These are phyloP conservation scores for Pseudoneurospora amorphoporcata DNA, from an alignment of 495 filamentous ascomycete genomes.

Conservation along the genomic window DNA sequence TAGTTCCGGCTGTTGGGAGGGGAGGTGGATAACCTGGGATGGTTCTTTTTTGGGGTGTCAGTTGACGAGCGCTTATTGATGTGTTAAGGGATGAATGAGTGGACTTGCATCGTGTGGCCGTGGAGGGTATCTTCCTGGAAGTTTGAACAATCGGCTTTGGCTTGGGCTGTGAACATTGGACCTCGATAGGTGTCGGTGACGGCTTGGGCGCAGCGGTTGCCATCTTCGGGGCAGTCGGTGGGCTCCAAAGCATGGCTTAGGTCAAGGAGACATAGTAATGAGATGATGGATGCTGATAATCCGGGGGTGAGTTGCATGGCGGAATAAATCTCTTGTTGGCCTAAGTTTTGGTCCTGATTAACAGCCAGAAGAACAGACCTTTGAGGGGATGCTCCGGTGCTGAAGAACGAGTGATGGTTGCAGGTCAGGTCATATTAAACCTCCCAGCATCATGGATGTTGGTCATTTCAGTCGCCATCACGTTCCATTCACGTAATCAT, in stretches of 20 bases:
- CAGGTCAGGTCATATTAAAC: background rate
- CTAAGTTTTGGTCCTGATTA: background rate
- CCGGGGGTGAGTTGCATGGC: background rate
- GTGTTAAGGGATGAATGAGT: background rate
- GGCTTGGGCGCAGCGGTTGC: constrained; percentile 11
- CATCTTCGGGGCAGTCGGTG: background rate
- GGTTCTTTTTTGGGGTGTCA: background rate
- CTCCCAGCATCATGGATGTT: background rate
- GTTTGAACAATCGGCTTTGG: constrained; percentile 6
- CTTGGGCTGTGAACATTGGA: background rate
- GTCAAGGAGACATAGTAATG: background rate
- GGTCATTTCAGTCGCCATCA: background rate
- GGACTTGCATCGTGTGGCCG: background rate
- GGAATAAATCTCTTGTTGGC: background rate
- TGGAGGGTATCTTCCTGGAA: constrained; percentile 5
- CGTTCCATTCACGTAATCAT: background rate
- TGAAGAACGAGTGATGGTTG: background rate
- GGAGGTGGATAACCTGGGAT: background rate
- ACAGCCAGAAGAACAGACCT: no score
- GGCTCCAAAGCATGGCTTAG: background rate
- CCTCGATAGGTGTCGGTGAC: constrained; percentile 14
- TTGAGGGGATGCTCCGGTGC: background rate
- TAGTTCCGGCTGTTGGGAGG: background rate
- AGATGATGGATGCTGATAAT: background rate
- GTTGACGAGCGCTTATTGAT: background rate